A percentile compares a stretch with the other conserved stretches of the same genome.
phyloP scores from a whole-genome alignment of 1,139 yeast genomes.

The Debaryomycetaceae sp. region DNA sequence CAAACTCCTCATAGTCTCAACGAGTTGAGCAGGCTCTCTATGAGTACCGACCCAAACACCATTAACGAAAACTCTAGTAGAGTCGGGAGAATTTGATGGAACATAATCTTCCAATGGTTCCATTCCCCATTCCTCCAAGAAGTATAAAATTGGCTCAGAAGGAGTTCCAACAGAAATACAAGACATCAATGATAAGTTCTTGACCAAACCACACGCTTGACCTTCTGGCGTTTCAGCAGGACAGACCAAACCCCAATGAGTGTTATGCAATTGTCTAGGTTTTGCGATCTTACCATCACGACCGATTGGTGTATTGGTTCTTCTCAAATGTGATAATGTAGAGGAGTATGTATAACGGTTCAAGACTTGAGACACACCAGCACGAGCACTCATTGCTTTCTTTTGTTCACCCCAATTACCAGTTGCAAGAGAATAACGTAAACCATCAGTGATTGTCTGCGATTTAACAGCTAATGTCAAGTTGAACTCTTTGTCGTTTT shows the following conservation, averaged over 20 bases:
- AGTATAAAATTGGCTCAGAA: conserved; percentile 90
- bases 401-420: conserved; percentile 99
- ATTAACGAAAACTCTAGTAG: conserved; percentile 92
- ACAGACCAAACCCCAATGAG: conserved; percentile 99
- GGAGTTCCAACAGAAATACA: conserved; percentile 97
- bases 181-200: conserved; percentile 92
- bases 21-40: conserved; percentile 88
- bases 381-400: conserved; percentile 98
- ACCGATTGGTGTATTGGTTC: conserved; percentile 98
- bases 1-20: conserved; percentile 84
- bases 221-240: conserved; percentile 99
- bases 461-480: conserved; percentile 95
- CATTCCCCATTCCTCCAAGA: conserved; percentile 99
- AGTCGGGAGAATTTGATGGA: conserved; percentile 87
- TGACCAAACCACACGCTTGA: conserved; percentile 98
- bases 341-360: conserved; percentile 97
- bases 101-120: conserved; percentile 95
- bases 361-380: conserved; percentile 98
- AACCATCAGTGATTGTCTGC: conserved; percentile 94
- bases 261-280: conserved; percentile 97
- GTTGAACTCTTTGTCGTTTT: conserved; percentile 94
- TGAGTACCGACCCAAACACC: conserved; percentile 99
- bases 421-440: conserved; percentile 95
- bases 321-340: conserved; percentile 93
- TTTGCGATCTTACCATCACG: conserved; percentile 98